A percentile compares a stretch with the other conserved stretches of the same genome.
Conservation (phyloP, 257 asterid species). For the Echium plantagineum region DNA sequence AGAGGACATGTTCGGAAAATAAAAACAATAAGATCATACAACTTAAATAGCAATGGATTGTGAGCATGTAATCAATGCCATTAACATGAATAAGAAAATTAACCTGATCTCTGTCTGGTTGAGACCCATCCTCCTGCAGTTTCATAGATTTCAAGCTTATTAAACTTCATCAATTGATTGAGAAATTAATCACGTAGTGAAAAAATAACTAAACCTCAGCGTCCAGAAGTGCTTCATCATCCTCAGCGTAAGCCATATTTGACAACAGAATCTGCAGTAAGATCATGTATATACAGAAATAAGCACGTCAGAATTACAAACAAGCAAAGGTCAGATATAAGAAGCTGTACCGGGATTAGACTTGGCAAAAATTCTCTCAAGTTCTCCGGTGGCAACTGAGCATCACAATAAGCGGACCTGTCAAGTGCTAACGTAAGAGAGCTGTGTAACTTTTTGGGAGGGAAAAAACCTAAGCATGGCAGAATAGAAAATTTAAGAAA, state of each 20-base stretch:
- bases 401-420: constrained; percentile 98
- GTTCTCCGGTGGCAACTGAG: constrained; percentile 84
- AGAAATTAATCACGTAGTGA: constrained; percentile 3
- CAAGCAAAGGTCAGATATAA: background rate
- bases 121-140: constrained; percentile 95
- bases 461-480: background rate
- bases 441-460: constrained; percentile 1
- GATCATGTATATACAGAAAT: constrained; percentile 7
- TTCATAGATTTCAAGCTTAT: constrained; percentile 11
- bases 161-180: constrained; percentile 4
- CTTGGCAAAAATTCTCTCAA: constrained; percentile 87
- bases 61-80: background rate
- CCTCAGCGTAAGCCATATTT: constrained; percentile 93
- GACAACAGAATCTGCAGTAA: constrained; percentile 62
- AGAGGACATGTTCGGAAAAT: constrained; percentile 15
- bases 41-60: background rate
- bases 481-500: too few relatives aligned
- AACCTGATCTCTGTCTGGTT: constrained; percentile 98
- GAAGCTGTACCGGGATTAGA: constrained; percentile 68
- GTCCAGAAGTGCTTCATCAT: constrained; percentile 82
- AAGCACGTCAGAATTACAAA: background rate
- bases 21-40: background rate
- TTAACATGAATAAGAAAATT: constrained; percentile 9
- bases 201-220: constrained; percentile 61
- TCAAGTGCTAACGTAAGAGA: constrained; percentile 9